Evolutionary conservation across 768 basidiomycete genomes (phyloP).

Genomic region (Calocybe gangraenosa): DNA sequence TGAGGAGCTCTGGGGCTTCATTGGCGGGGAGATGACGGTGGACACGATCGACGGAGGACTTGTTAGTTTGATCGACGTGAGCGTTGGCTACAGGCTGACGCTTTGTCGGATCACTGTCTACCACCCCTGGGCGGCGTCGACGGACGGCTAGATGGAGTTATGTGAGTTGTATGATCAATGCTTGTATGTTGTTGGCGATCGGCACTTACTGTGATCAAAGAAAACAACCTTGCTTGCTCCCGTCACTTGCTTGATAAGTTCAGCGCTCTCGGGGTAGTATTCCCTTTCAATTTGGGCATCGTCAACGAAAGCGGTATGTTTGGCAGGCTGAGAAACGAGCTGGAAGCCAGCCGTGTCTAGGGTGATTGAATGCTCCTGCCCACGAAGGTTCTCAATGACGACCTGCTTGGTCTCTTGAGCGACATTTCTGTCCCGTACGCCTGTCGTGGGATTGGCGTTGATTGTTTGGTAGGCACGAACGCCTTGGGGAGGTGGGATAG

Average conservation of each 20-base stretch:
- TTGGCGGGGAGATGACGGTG: slow-evolving; percentile 44
- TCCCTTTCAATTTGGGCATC: slow-evolving; percentile 48
- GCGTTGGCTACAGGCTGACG: slow-evolving; percentile 43
- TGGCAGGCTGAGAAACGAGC: slow-evolving; percentile 33
- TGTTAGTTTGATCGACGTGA: slow-evolving; percentile 52
- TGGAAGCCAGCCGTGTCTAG: slow-evolving; percentile 54
- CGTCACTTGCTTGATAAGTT: slow-evolving; percentile 54
- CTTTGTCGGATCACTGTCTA: slow-evolving; percentile 29
- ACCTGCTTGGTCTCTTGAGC: slow-evolving; percentile 23
- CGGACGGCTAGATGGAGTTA: slow-evolving; percentile 34
- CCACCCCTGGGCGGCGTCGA: slow-evolving; percentile 34
- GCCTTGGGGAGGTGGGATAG: slow-evolving; percentile 32
- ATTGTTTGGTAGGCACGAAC: slow-evolving; percentile 33
- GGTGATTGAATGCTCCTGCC: slow-evolving; percentile 37
- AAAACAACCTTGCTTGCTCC: slow-evolving; percentile 54
- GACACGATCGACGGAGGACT: slow-evolving; percentile 40
- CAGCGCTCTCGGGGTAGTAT: slow-evolving; percentile 60
- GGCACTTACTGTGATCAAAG: slow-evolving; percentile 58
- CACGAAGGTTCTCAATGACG: slow-evolving; percentile 50
- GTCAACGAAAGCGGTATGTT: slow-evolving; percentile 43
- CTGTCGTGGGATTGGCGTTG: slow-evolving; percentile 29
- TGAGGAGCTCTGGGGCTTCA: slow-evolving; percentile 39
- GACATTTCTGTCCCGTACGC: slow-evolving; percentile 35
- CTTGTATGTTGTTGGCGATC: no score
- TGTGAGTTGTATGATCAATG: background rate